A percentile compares a stretch with the other conserved stretches of the same genome.
These are phyloP conservation scores for Fusarium buxicola DNA, from an alignment of 2,329 filamentous ascomycete species.

Conservation along the genomic window DNA sequence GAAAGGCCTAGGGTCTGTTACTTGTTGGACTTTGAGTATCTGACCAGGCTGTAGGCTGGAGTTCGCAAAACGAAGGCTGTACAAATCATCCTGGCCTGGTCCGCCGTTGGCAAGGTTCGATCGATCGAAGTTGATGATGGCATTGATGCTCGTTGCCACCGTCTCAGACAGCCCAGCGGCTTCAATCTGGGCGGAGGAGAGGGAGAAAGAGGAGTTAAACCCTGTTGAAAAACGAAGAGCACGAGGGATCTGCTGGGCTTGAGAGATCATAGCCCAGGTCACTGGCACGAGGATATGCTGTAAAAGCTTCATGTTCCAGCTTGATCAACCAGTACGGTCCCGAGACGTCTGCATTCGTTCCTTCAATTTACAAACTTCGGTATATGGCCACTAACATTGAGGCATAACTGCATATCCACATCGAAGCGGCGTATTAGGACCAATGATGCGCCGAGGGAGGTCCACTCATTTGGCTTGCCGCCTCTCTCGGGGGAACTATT, in stretches of 20 bases:
- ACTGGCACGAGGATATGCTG: neutral
- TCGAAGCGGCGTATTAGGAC: too few species aligned
- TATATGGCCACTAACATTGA: too few species aligned
- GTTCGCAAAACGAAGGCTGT: conserved; percentile 5
- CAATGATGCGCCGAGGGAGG: neutral
- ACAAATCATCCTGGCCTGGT: conserved; percentile 33
- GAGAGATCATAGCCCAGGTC: neutral
- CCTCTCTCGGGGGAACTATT: neutral
- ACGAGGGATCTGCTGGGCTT: neutral
- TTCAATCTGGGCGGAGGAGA: conserved; percentile 14
- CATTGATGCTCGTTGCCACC: conserved; percentile 15
- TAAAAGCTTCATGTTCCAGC: neutral
- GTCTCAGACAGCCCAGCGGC: conserved; percentile 3
- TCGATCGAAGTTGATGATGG: conserved; percentile 23
- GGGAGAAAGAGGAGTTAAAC: conserved; percentile 34
- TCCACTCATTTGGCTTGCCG: neutral
- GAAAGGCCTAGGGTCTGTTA: conserved; percentile 15
- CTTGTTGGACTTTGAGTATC: conserved; percentile 26
- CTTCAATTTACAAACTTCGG: too few species aligned
- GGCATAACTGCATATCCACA: neutral
- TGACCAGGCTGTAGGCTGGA: conserved; percentile 8
- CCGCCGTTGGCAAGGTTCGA: conserved; percentile 33
- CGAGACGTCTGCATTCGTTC: neutral
- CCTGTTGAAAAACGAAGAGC: conserved; percentile 6
- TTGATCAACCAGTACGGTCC: neutral